Evolutionary conservation across 352 stramenopile species (phyloP).

Genomic region (Nothophytophthora sp.): DNA sequence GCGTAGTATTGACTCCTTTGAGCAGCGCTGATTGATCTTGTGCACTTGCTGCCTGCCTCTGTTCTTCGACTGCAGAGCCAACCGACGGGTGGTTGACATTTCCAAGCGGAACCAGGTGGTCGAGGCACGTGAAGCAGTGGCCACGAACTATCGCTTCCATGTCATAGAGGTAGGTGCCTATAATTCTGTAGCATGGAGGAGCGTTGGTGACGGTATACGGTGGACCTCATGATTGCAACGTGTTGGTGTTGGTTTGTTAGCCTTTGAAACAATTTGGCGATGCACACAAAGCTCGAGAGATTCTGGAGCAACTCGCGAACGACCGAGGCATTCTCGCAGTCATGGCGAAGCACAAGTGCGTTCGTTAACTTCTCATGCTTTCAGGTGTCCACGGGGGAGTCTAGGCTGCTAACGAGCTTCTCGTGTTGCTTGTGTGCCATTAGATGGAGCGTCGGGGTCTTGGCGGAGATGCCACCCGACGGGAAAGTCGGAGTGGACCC

Average conservation of each 20-base stretch:
- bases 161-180: conserved; percentile 53
- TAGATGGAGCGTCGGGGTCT: conserved; percentile 84
- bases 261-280: conserved; percentile 62
- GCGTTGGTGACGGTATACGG: no score
- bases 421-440: not conserved
- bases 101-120: conserved; percentile 44
- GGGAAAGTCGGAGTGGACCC: conserved; percentile 90
- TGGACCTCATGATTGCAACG: not conserved
- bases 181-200: no score
- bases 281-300: conserved; percentile 55
- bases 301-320: conserved; percentile 84
- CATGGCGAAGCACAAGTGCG: conserved; percentile 88
- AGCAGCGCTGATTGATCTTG: no score
- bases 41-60: no score
- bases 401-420: conserved; percentile 2
- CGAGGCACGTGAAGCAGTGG: conserved; percentile 35
- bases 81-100: conserved; percentile 59
- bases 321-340: conserved; percentile 88
- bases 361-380: no score
- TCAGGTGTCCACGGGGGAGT: not conserved
- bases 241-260: conserved; percentile 4
- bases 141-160: conserved; percentile 69
- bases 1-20: no score
- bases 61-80: conserved; percentile 51
- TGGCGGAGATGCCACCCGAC: conserved; percentile 91